phyloP scores from a whole-genome alignment of 306 rosid genomes.

The Prunus dulcis region DNA sequence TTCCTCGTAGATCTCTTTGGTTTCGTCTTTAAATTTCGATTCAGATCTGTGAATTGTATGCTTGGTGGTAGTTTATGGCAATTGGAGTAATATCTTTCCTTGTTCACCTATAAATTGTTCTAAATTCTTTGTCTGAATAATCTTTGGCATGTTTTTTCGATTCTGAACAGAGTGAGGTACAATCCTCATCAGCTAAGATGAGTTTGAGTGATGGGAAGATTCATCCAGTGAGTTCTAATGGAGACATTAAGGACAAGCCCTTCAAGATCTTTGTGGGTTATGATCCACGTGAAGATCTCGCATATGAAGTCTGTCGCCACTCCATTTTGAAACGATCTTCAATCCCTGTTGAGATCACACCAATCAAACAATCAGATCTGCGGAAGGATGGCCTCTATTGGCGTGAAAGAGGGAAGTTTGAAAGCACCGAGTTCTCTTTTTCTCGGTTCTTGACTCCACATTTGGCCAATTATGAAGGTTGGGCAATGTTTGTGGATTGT shows the following conservation, averaged over 20 bases:
- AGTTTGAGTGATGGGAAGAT: constrained; percentile 2
- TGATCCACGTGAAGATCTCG: constrained; percentile 22
- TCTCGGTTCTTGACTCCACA: constrained; percentile 22
- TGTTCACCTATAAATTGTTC: not conserved
- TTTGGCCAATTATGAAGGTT: constrained; percentile 21
- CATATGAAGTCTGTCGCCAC: constrained; percentile 17
- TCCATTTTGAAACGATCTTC: constrained; percentile 16
- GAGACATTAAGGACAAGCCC: constrained; percentile 8
- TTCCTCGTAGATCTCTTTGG: not conserved
- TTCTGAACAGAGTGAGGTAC: not conserved
- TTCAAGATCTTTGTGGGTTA: constrained; percentile 23
- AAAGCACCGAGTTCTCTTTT: constrained; percentile 22
- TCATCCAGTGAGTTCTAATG: constrained; percentile 10
- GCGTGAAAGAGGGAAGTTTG: constrained; percentile 17
- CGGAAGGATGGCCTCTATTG: constrained; percentile 9
- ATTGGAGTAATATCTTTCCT: not conserved
- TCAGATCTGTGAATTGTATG: not conserved
- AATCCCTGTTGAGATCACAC: constrained; percentile 14
- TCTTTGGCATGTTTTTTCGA: not conserved
- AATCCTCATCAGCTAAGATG: not conserved
- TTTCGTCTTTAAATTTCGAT: not conserved
- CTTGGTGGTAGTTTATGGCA: not conserved
- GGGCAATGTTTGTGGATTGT: constrained; percentile 25
- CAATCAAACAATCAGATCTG: constrained; percentile 18
- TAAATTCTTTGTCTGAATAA: not conserved